Conservation (phyloP, 2,329 filamentous ascomycete genomes). For the Ceratocystis smalleyi region DNA sequence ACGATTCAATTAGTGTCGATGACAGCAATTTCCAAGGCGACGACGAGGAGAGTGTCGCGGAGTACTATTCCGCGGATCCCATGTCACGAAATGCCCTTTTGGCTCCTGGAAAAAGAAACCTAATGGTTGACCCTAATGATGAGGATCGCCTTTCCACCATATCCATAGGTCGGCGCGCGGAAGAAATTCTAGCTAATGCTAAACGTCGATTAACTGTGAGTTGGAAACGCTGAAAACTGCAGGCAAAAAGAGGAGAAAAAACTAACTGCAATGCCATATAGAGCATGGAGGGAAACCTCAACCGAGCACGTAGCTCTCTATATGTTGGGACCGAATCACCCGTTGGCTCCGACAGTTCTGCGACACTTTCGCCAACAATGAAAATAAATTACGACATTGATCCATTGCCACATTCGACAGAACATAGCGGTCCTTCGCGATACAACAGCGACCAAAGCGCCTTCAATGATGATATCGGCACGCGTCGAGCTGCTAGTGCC, state of each 20-base stretch:
- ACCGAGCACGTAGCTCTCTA: constrained; percentile 57
- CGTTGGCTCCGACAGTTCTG: constrained; percentile 31
- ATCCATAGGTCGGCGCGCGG: constrained; percentile 65
- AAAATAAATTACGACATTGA: constrained; percentile 22
- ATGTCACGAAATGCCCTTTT: constrained; percentile 21
- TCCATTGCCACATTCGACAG: constrained; percentile 19
- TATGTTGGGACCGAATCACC: constrained; percentile 28
- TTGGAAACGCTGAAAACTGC: constrained; percentile 11
- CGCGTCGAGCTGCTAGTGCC: constrained; percentile 48
- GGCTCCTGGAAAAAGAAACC: constrained; percentile 20
- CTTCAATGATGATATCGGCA: constrained; percentile 21
- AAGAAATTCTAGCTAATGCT: constrained; percentile 82
- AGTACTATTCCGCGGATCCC: constrained; percentile 36
- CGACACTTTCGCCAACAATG: constrained; percentile 36
- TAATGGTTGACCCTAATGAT: constrained; percentile 22
- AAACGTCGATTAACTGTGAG: constrained; percentile 76
- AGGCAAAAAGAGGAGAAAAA: constrained; percentile 19
- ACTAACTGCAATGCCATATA: constrained; percentile 24
- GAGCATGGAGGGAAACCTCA: constrained; percentile 89
- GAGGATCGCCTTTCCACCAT: constrained; percentile 55
- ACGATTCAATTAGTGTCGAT: constrained; percentile 45
- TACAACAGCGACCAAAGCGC: constrained; percentile 42
- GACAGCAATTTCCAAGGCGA: constrained; percentile 53
- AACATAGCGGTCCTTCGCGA: constrained; percentile 34
- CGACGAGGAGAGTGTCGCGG: constrained; percentile 50